Conservation (phyloP, 768 basidiomycete species). For the Leucogyrophana mollusca region DNA sequence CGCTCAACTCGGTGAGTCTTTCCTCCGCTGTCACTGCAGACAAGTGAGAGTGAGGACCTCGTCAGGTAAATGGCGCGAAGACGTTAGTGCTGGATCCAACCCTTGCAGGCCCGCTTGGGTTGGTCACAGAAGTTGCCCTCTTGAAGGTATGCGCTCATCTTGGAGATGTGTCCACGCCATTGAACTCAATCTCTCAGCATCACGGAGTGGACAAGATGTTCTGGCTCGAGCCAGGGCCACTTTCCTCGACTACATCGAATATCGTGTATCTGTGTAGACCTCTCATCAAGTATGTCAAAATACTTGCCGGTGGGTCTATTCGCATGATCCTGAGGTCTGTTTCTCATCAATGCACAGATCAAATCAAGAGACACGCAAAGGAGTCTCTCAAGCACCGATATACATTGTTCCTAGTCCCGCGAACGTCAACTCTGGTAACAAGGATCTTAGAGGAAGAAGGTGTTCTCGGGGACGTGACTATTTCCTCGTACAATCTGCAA, state of each 20-base stretch:
- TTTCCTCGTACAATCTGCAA: conserved; percentile 87
- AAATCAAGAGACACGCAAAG: conserved; percentile 79
- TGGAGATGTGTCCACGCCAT: background rate
- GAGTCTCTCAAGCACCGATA: conserved; percentile 79
- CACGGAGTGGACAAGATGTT: conserved; percentile 99
- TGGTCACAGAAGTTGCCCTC: conserved; percentile 92
- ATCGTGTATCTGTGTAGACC: conserved; percentile 94
- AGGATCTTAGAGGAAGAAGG: conserved; percentile 93
- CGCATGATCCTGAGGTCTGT: conserved; percentile 5
- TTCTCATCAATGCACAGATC: conserved; percentile 53
- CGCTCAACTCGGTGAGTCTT: conserved; percentile 70
- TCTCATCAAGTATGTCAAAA: conserved; percentile 78
- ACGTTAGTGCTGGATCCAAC: conserved; percentile 91
- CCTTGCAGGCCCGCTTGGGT: conserved; percentile 87
- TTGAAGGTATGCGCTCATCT: conserved; percentile 64
- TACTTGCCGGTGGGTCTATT: conserved; percentile 77
- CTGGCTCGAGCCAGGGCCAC: conserved; percentile 91
- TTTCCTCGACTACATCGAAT: conserved; percentile 81
- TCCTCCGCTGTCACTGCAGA: background rate
- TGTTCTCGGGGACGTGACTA: conserved; percentile 91
- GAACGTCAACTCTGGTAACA: conserved; percentile 81
- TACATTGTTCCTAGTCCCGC: conserved; percentile 84
- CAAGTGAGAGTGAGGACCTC: conserved; percentile 8
- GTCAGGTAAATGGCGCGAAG: conserved; percentile 87
- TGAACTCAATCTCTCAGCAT: conserved; percentile 53